phyloP scores from a whole-genome alignment of 2,329 filamentous ascomycete genomes.

The Alternaria gansuensis region DNA sequence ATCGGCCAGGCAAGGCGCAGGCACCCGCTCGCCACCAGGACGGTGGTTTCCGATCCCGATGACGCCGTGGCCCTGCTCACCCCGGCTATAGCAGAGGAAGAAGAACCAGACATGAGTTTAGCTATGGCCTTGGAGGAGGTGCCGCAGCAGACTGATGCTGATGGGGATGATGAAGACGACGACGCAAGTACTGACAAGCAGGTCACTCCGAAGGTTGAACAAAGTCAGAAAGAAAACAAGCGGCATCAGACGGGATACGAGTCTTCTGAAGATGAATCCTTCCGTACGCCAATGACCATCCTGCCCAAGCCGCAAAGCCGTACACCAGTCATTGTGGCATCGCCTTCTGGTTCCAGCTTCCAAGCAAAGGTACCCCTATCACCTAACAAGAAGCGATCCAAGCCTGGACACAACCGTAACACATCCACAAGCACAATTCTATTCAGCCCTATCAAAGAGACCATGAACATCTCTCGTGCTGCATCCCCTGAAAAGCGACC shows the following conservation, averaged over 20 bases:
- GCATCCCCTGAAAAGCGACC: conserved; percentile 44
- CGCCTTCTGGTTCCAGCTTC: conserved; percentile 45
- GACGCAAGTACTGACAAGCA: conserved; percentile 42
- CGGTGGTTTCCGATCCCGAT: conserved; percentile 67
- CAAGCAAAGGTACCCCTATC: conserved; percentile 46
- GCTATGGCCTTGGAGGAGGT: conserved; percentile 55
- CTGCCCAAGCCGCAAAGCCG: conserved; percentile 41
- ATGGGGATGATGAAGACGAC: conserved; percentile 85
- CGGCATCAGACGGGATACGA: conserved; percentile 39
- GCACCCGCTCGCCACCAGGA: conserved; percentile 62
- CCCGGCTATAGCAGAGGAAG: conserved; percentile 56
- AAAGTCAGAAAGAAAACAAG: conserved; percentile 43
- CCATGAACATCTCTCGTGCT: conserved; percentile 49
- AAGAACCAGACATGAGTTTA: conserved; percentile 53
- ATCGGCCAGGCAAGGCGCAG: conserved; percentile 49
- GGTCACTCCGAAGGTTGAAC: conserved; percentile 27
- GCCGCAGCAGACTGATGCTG: conserved; percentile 76
- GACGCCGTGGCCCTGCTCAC: conserved; percentile 47
- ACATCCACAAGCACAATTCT: conserved; percentile 84
- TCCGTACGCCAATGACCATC: conserved; percentile 55
- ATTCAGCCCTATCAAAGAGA: conserved; percentile 70
- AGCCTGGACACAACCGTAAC: conserved; percentile 72
- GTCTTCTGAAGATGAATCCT: conserved; percentile 55
- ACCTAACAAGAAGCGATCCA: conserved; percentile 40
- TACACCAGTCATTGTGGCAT: conserved; percentile 33